Base-by-base conservation (phyloP, 1,284 basidiomycete genomes). In the Polyporus tsugae region DNA sequence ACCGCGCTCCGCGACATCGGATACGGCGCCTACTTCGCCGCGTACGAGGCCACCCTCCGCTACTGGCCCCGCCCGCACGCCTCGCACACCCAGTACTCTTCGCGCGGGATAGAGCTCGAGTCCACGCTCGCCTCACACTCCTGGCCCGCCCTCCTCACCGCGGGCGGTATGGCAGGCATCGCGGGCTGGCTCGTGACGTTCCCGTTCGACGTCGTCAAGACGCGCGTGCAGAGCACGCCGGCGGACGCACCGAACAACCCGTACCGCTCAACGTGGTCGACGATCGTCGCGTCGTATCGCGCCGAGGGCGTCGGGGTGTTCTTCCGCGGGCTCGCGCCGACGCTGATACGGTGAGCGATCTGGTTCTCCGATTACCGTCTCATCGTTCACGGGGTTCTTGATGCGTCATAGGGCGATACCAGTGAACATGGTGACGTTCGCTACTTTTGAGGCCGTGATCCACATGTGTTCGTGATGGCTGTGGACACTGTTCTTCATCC, bases 131-230 rank as follows among this genome's bases (percentile, higher is more conserved):
- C 75, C n/a, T 75, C 76, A 5, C 80, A 87, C 60, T 83, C 85
- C 1, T 91, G 90, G 89, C 77, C 85, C 17, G 85, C 86, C 39
- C 81, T 95, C 57, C 85, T 95, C 68, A 66, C 91, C 25, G 92
- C 94, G 9, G 94, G 94, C n/a, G 95, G 89, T 1, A 77, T 92
- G 1, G 94, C 94, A 0, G 95, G 95, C 3, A 82, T 91, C 29
- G 84, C 84, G 19, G 90, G 91, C 4, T 94, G 92, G 92, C 44
- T 88, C 0, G 85, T 83, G 1, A 95, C 94, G 0, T 95, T 96
- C 80, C 93, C 93, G 0, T 83, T 95, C 65, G 95, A 96, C 75
- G 92, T 95, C 6, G 85, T 96, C 72, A 96, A 96, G 81, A 96
- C 95, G 6, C 87, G 94, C 2, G 88, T 96, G 75, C 95, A 97